phyloP scores from a whole-genome alignment of 768 basidiomycete genomes.

The Hortiboletus campestris region DNA sequence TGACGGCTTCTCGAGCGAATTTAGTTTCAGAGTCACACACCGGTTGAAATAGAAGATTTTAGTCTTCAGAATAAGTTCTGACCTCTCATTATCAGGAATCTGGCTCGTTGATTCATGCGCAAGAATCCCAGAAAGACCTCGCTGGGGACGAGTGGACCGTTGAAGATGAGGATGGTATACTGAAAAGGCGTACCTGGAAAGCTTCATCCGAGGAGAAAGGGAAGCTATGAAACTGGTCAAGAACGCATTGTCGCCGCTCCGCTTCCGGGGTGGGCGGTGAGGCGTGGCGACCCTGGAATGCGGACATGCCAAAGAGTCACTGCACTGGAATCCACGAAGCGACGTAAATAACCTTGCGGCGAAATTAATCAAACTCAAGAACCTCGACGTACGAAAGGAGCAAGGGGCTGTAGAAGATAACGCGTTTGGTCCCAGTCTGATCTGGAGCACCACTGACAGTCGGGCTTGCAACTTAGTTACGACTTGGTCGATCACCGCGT shows the following conservation, averaged over 20 bases:
- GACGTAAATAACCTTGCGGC: slow-evolving; percentile 16
- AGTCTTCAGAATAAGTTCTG: slow-evolving; percentile 50
- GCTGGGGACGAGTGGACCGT: slow-evolving; percentile 37
- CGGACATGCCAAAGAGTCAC: slow-evolving; percentile 15
- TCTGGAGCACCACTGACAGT: neutral
- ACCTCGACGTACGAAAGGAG: neutral
- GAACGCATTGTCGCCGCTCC: slow-evolving; percentile 20
- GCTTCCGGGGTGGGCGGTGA: slow-evolving; percentile 9
- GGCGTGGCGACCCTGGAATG: slow-evolving; percentile 12
- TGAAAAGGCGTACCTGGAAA: slow-evolving; percentile 52
- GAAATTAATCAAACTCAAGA: slow-evolving; percentile 3
- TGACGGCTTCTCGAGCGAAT: slow-evolving; percentile 30
- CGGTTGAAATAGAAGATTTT: slow-evolving; percentile 74
- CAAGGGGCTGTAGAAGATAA: neutral
- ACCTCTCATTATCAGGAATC: slow-evolving; percentile 38
- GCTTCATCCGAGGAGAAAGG: slow-evolving; percentile 56
- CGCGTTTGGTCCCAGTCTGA: neutral
- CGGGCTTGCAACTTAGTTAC: neutral
- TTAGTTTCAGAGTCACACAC: slow-evolving; percentile 30
- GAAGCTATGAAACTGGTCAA: slow-evolving; percentile 39
- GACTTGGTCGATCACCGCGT: slow-evolving; percentile 8
- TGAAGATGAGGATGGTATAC: neutral
- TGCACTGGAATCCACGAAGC: neutral
- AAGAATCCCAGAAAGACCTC: slow-evolving; percentile 62
- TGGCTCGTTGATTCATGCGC: slow-evolving; percentile 38